These are phyloP conservation scores for Calvatia gigantea DNA, from an alignment of 768 basidiomycete species.

Conservation along the genomic window DNA sequence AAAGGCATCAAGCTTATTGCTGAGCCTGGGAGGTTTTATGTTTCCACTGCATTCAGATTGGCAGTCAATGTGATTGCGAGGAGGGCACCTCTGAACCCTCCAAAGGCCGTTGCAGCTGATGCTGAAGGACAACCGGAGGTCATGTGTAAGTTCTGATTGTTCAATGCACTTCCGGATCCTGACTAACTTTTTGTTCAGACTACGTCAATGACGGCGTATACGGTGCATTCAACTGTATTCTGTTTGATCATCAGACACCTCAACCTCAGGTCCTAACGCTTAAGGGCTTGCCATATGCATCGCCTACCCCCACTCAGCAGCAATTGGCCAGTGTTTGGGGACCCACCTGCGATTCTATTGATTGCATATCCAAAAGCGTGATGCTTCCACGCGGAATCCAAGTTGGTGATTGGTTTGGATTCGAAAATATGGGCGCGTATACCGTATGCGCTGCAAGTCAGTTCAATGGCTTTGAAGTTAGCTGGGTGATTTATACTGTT, in stretches of 20 bases:
- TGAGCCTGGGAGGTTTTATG: conserved; percentile 94
- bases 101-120: conserved; percentile 6
- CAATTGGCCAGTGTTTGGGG: conserved; percentile 85
- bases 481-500: conserved; percentile 75
- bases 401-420: conserved; percentile 98
- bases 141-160: conserved; percentile 72
- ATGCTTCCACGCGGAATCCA: conserved; percentile 64
- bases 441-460: conserved; percentile 96
- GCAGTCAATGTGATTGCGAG: conserved; percentile 93
- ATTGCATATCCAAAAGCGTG: conserved; percentile 73
- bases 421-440: conserved; percentile 98
- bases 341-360: conserved; percentile 97
- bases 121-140: conserved; percentile 44
- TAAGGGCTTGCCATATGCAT: conserved; percentile 60
- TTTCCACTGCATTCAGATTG: conserved; percentile 87
- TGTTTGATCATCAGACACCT: conserved; percentile 87
- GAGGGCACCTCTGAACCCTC: conserved; percentile 47
- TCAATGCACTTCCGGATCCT: conserved; percentile 3
- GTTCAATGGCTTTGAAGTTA: conserved; percentile 89
- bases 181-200: conserved; percentile 46
- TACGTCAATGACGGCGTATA: conserved; percentile 99
- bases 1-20: conserved; percentile 77
- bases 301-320: conserved; percentile 31
- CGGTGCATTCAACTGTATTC: conserved; percentile 93
- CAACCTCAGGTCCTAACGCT: conserved; percentile 79